Evolutionary conservation across 139 green algal genomes (phyloP), one percentile per base, ranked within the genome.

Genomic region (Desmodesmus armatus): DNA sequence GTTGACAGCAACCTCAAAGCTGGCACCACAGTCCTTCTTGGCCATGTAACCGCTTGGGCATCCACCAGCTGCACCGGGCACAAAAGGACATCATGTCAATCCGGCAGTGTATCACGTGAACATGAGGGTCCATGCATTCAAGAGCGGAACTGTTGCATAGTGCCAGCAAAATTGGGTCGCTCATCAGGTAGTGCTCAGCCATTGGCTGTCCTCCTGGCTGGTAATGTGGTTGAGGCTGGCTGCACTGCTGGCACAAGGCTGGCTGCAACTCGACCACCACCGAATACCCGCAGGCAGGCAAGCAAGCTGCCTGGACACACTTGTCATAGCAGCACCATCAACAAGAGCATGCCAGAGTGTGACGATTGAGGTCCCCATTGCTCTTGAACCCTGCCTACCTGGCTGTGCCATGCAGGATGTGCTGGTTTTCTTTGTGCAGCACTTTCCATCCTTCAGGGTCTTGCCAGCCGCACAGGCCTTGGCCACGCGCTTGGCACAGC

Each of bases 371-470:
- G n/a, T n/a, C n/a, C n/a, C n/a, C n/a, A n/a, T n/a, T n/a, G n/a
- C n/a, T n/a, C 67, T 37, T 75, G 67, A 75, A 72, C 9, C 9
- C 6, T 43, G 63, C 43, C 31, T 43, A 72, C 63, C 63, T 43
- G 63, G 63, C 63, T 44, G 23, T 23, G 63, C 31, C 35, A 75
- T 37, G 29, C 67, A 75, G 35, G 47, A 23, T 19, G 47, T 75
- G 67, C 67, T 75, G 9, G 67, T 75, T 1, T 23, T 37, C 3
- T 6, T 5, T 31, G 35, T 19, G 67, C 67, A 75, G 47, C 72
- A 80, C 23, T 80, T 80, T 44, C 72, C 72, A 40, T 66, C 72
- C 72, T 80, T 80, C 21, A 65, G 44, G 3, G n/a, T 44, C 2
- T 44, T 44, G 19, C 72, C 72, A 29, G 51, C 72, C 31, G 72